A percentile compares a stretch with the other conserved stretches of the same genome.
phyloP scores from a whole-genome alignment of 208 protist genomes.

The Crithidia bombi region DNA sequence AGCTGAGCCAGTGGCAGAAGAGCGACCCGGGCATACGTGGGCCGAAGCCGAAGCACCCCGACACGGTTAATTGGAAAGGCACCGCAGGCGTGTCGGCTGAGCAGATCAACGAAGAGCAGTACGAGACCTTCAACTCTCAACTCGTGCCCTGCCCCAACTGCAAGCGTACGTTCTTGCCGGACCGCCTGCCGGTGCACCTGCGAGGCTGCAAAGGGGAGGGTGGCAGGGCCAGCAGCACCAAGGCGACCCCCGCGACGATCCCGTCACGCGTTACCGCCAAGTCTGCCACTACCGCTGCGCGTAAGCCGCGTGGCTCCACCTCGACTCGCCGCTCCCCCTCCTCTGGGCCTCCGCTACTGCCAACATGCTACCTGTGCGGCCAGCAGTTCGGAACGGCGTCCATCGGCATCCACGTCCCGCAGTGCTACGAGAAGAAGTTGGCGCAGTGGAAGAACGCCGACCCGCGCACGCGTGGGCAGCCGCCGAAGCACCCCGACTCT shows the following conservation, averaged over 20 bases:
- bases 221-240: conserved; percentile 10
- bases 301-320: not conserved
- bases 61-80: conserved; percentile 77
- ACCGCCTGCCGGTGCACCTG: conserved; percentile 89
- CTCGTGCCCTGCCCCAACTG: conserved; percentile 88
- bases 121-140: conserved; percentile 76
- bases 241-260: conserved; percentile 3
- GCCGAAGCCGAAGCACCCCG: conserved; percentile 72
- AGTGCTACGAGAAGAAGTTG: conserved; percentile 91
- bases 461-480: conserved; percentile 65
- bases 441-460: conserved; percentile 80
- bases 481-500: conserved; percentile 74
- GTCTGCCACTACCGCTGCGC: not conserved
- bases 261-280: conserved; percentile 14
- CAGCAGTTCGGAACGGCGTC: conserved; percentile 86
- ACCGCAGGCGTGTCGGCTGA: conserved; percentile 36
- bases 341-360: conserved; percentile 52
- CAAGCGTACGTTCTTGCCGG: conserved; percentile 89
- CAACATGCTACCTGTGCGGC: conserved; percentile 86
- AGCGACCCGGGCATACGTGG: conserved; percentile 65
- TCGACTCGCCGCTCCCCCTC: conserved; percentile 22
- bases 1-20: conserved; percentile 79
- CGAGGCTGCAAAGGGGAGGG: conserved; percentile 75
- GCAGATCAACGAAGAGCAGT: conserved; percentile 78
- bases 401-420: conserved; percentile 86